These are phyloP conservation scores for Russula sp. DNA, from an alignment of 768 basidiomycete genomes.

Conservation along the genomic window DNA sequence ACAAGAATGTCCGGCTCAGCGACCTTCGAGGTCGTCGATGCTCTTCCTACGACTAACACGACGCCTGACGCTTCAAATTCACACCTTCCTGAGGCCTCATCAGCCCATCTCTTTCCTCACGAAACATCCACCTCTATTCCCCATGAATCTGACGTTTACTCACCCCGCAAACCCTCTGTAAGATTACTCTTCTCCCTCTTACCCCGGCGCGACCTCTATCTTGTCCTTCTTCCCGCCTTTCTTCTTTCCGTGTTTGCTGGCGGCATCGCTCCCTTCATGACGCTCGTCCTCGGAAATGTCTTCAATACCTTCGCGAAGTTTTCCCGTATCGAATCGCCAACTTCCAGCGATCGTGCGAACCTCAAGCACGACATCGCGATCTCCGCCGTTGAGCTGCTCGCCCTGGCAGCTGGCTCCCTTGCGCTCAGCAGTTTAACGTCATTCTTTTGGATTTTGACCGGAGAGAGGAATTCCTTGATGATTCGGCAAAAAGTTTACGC, in stretches of 20 bases:
- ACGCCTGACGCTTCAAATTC: conserved; percentile 31
- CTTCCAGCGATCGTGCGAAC: conserved; percentile 45
- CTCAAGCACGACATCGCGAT: conserved; percentile 58
- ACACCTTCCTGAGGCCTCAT: conserved; percentile 29
- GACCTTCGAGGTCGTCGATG: conserved; percentile 33
- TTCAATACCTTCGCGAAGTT: conserved; percentile 70
- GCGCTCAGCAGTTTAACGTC: conserved; percentile 71
- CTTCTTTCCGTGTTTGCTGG: conserved; percentile 61
- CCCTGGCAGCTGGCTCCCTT: conserved; percentile 62
- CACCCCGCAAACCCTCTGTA: conserved; percentile 41
- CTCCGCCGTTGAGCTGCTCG: conserved; percentile 64
- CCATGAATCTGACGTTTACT: conserved; percentile 30
- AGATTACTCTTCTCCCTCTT: conserved; percentile 66
- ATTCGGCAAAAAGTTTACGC: conserved; percentile 67
- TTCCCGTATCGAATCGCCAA: conserved; percentile 43
- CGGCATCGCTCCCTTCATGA: conserved; percentile 83
- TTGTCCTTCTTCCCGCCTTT: conserved; percentile 63
- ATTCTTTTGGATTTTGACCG: conserved; percentile 82
- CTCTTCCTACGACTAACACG: conserved; percentile 27
- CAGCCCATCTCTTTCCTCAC: conserved; percentile 28
- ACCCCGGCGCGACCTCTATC: conserved; percentile 51
- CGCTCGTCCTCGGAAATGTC: conserved; percentile 69
- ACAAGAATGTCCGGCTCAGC: conserved; percentile 33
- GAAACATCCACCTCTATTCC: conserved; percentile 33
- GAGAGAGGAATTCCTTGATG: conserved; percentile 71